Conservation (phyloP, 2,329 filamentous ascomycete genomes). For the Daldinia sp. region DNA sequence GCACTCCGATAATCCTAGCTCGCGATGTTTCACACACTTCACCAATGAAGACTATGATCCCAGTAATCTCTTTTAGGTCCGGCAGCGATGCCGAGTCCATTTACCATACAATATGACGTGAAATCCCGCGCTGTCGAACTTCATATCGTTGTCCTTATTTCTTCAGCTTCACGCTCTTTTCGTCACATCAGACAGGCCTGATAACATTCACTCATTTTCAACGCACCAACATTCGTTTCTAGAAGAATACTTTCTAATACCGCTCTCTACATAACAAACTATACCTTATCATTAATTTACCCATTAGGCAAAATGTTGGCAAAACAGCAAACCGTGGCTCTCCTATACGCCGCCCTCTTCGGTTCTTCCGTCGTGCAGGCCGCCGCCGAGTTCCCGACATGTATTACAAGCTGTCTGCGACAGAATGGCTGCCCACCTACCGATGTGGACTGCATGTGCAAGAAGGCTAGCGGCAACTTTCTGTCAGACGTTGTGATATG, state of each 20-base stretch:
- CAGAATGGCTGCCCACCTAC: constrained; percentile 51
- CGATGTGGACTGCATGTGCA: constrained; percentile 56
- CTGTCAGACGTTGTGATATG: constrained; percentile 56
- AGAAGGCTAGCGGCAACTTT: constrained; percentile 50
- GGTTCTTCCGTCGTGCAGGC: constrained; percentile 44
- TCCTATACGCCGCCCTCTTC: constrained; percentile 45
- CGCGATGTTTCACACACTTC: constrained; percentile 46
- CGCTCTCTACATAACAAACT: constrained; percentile 1
- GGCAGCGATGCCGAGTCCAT: constrained; percentile 21
- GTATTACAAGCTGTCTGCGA: constrained; percentile 54
- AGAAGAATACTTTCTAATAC: constrained; percentile 17
- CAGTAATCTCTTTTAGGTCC: constrained; percentile 27
- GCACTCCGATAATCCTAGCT: constrained; percentile 34
- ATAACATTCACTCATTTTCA: constrained; percentile 30
- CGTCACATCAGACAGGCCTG: constrained; percentile 18
- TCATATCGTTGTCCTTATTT: constrained; percentile 19
- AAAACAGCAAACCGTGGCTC: constrained; percentile 38
- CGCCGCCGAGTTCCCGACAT: constrained; percentile 47
- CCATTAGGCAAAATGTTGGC: constrained; percentile 44
- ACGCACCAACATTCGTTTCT: constrained; percentile 27
- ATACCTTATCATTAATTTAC: constrained; percentile 17
- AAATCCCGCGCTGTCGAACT: constrained; percentile 24
- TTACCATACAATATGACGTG: constrained; percentile 34
- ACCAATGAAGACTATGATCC: constrained; percentile 37
- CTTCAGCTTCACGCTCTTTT: constrained; percentile 34